Conservation (phyloP, 306 rosid species). For the Geum urbanum region DNA sequence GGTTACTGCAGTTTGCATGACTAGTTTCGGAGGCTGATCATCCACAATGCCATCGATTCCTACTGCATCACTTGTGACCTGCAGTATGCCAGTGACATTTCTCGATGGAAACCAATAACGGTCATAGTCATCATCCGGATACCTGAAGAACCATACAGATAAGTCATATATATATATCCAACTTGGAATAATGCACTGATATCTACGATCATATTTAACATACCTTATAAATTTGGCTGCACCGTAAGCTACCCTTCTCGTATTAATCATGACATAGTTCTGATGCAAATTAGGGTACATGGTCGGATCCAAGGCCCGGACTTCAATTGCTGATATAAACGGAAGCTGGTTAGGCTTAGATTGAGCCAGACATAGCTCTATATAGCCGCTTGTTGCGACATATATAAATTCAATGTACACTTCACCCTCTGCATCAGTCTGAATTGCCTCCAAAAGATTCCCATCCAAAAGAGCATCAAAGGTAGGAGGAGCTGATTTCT, state of each 20-base stretch:
- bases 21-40: constrained; percentile 41
- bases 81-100: not conserved
- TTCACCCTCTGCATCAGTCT: constrained; percentile 7
- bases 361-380: constrained; percentile 48
- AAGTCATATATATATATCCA: too few species aligned
- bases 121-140: constrained; percentile 38
- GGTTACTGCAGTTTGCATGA: constrained; percentile 25
- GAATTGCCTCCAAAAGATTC: constrained; percentile 28
- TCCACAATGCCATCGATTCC: constrained; percentile 15
- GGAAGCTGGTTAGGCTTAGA: constrained; percentile 40
- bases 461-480: constrained; percentile 49
- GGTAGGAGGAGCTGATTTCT: constrained; percentile 35
- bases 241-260: constrained; percentile 37
- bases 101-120: constrained; percentile 34
- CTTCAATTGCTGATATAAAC: constrained; percentile 42
- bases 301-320: constrained; percentile 32
- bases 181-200: not conserved
- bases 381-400: constrained; percentile 26
- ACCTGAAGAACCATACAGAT: constrained; percentile 9
- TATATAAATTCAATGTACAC: constrained; percentile 31
- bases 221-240: constrained; percentile 33
- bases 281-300: constrained; percentile 35
- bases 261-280: constrained; percentile 24
- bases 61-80: constrained; percentile 19
- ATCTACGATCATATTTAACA: not conserved